Base-by-base conservation (phyloP, 2,329 filamentous ascomycete genomes). In the Fusarium aywerte region DNA sequence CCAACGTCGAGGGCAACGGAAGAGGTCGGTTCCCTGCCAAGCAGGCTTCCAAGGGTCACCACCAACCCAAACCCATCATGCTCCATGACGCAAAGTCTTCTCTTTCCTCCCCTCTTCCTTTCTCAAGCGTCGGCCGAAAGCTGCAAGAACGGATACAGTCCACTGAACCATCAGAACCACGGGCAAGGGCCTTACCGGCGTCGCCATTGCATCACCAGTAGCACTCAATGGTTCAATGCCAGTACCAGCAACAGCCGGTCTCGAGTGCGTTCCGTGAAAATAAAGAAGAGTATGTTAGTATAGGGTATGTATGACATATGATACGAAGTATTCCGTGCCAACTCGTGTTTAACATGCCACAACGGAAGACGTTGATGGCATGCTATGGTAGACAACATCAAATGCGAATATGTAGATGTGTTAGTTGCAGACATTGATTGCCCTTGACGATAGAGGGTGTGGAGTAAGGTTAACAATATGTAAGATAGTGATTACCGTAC, bases 171-270 rank as follows among this genome's bases (percentile, higher is more conserved):
- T 53, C 50, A 56, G 31, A 48, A 71, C 43, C 38, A 64, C 51
- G 42, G 36, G 43, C 57, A 50, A 50, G 39, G 32, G 36, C 31
- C 50, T 33, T 48, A 33, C 44, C 16, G 23, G 48, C 58, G 56
- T 63, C 68, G 68, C 70, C 63, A 73, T 67, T 53, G 45, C 70
- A 73, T 71, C 68, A 73, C 62, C 40, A 47, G 51, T 40, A 56
- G 48, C 65, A 61, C 58, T 58, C 35, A 52, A 51, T n/a, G 15
- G 50, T 33, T 33, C 39, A 39, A 31, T 25, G n/a, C 29, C 36
- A 27, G 21, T 16, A 27, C 20, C 27, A 32, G 29, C n/a, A 27
- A 18, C 23, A 25, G 4, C 16, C 23, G 33, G n/a, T 20, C 25
- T 27, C 12, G 43, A 4, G 18, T 47, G 47, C n/a, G 18, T 18